A percentile compares a stretch with the other conserved stretches of the same genome.
Evolutionary conservation across 2,329 filamentous ascomycete genomes (phyloP).

Genomic region (Aspergillus transmontanensis): DNA sequence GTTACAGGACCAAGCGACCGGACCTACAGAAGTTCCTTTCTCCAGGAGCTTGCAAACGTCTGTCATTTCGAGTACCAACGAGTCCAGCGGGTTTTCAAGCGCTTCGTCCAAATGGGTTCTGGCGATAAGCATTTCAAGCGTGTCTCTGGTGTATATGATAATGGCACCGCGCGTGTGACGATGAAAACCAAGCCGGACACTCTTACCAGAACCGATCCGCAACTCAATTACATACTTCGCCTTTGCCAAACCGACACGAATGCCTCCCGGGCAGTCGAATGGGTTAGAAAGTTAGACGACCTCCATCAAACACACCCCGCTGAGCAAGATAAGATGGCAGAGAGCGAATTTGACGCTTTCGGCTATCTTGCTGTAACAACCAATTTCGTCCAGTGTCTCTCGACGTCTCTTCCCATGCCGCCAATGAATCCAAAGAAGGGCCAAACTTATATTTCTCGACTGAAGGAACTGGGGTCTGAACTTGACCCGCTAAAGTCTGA

Average conservation of each 20-base stretch:
- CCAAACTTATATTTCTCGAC: neutral
- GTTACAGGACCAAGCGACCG: constrained; percentile 27
- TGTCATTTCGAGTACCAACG: constrained; percentile 49
- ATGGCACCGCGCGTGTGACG: constrained; percentile 36
- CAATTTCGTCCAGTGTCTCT: neutral
- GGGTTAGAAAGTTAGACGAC: constrained; percentile 43
- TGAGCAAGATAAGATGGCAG: neutral
- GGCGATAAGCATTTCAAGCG: constrained; percentile 50
- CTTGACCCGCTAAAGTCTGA: neutral
- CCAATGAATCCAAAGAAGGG: neutral
- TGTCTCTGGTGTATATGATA: constrained; percentile 36
- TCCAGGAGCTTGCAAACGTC: constrained; percentile 52
- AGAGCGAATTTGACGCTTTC: neutral
- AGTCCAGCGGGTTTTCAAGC: constrained; percentile 44
- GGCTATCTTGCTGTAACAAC: neutral
- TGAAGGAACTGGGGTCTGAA: neutral
- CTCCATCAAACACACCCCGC: neutral
- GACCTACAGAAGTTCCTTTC: constrained; percentile 34
- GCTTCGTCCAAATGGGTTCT: constrained; percentile 39
- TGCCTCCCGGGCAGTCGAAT: constrained; percentile 39
- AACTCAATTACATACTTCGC: constrained; percentile 49
- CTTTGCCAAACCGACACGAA: constrained; percentile 47
- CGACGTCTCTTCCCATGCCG: neutral
- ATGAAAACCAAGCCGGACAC: constrained; percentile 48
- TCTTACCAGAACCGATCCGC: constrained; percentile 41